Evolutionary conservation across 2,329 filamentous ascomycete species (phyloP).

Genomic region (Aspergillus persii): DNA sequence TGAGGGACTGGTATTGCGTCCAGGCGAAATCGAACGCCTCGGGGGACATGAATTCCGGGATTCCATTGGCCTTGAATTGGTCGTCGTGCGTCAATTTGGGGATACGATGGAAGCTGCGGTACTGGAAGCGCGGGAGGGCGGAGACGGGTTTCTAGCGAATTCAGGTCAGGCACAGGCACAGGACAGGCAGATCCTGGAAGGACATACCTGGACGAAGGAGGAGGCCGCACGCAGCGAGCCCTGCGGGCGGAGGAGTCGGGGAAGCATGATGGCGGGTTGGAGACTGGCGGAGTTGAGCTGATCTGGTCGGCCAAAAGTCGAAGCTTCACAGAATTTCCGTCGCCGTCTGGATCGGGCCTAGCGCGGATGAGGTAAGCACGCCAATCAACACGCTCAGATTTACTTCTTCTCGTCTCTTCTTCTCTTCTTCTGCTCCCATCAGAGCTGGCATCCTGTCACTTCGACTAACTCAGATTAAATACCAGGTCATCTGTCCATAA

Average conservation of each 20-base stretch:
- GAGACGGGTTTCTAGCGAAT: slow-evolving; percentile 32
- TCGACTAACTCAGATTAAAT: too few species aligned
- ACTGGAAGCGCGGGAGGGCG: slow-evolving; percentile 37
- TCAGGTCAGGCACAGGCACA: background rate
- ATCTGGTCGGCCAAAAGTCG: slow-evolving; percentile 12
- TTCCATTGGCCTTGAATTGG: slow-evolving; percentile 50
- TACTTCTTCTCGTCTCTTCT: slow-evolving; percentile 14
- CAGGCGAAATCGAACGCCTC: slow-evolving; percentile 74
- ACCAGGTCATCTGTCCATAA: too few species aligned
- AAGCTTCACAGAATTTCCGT: slow-evolving; percentile 37
- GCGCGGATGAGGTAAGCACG: slow-evolving; percentile 24
- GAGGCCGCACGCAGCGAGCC: slow-evolving; percentile 42
- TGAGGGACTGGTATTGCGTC: slow-evolving; percentile 73
- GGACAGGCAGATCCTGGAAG: slow-evolving; percentile 7
- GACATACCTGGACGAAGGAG: slow-evolving; percentile 35
- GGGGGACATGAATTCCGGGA: slow-evolving; percentile 69
- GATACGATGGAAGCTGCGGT: slow-evolving; percentile 43
- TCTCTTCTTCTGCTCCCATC: background rate
- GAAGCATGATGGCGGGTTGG: slow-evolving; percentile 39
- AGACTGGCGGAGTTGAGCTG: slow-evolving; percentile 15
- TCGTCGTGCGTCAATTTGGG: slow-evolving; percentile 50
- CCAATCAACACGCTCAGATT: slow-evolving; percentile 25
- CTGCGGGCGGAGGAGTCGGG: slow-evolving; percentile 44
- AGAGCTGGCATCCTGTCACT: too few species aligned
- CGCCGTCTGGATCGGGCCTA: slow-evolving; percentile 28